Evolutionary conservation across 2,329 filamentous ascomycete species (phyloP).

Genomic region (Incumbomyces lentus): DNA sequence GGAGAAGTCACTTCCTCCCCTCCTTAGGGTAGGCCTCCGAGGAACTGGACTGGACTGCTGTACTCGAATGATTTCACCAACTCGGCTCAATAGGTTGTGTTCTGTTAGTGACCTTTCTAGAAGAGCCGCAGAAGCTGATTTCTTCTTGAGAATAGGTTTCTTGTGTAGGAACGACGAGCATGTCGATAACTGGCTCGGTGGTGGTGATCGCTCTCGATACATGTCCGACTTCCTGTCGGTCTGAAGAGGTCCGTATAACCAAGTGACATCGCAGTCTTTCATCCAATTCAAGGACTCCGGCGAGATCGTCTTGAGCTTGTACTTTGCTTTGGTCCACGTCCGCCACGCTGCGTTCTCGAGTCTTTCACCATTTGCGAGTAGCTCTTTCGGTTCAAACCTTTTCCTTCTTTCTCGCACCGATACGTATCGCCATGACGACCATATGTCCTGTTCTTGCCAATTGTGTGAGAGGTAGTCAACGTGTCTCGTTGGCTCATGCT

Average conservation of each 20-base stretch:
- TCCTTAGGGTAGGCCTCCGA: slow-evolving; percentile 47
- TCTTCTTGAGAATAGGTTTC: slow-evolving; percentile 92
- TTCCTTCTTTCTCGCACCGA: slow-evolving; percentile 60
- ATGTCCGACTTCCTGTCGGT: slow-evolving; percentile 51
- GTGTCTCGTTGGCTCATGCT: slow-evolving; percentile 67
- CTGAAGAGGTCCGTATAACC: slow-evolving; percentile 90
- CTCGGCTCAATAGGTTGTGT: slow-evolving; percentile 81
- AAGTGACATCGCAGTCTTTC: slow-evolving; percentile 94
- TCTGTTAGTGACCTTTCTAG: slow-evolving; percentile 79
- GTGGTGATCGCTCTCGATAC: slow-evolving; percentile 36
- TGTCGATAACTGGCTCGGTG: slow-evolving; percentile 47
- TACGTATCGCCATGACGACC: slow-evolving; percentile 93
- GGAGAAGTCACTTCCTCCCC: slow-evolving; percentile 59
- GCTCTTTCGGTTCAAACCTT: neutral
- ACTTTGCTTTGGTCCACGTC: slow-evolving; percentile 89
- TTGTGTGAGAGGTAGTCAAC: slow-evolving; percentile 93
- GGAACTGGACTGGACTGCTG: slow-evolving; percentile 54
- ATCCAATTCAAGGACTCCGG: slow-evolving; percentile 93
- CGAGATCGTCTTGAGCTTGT: slow-evolving; percentile 74
- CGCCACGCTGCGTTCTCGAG: slow-evolving; percentile 96
- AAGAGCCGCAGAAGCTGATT: slow-evolving; percentile 92
- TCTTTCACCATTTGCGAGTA: slow-evolving; percentile 66
- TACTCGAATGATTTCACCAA: slow-evolving; percentile 73
- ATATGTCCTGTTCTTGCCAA: slow-evolving; percentile 93
- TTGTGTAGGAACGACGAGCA: slow-evolving; percentile 60